Conservation (phyloP, 169 alveolate species). For the Sarcocystis neurona region DNA sequence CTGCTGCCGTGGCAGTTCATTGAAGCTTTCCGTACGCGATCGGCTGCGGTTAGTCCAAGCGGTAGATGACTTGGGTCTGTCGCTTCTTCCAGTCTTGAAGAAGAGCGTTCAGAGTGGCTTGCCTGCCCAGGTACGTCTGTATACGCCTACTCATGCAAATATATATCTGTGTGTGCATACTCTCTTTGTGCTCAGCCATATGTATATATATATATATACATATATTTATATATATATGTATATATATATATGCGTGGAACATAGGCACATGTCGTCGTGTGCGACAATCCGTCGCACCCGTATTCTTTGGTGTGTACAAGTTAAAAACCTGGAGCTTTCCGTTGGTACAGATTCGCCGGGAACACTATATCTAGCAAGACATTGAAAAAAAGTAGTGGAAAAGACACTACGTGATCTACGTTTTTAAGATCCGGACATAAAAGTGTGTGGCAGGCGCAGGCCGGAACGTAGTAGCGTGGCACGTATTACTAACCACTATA, state of each 20-base stretch:
- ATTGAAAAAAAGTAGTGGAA: too few relatives aligned
- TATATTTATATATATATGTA: not conserved
- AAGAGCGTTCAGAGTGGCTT: not conserved
- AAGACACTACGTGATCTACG: too few relatives aligned
- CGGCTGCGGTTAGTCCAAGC: constrained; percentile 14
- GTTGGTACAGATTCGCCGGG: too few relatives aligned
- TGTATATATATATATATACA: too few relatives aligned
- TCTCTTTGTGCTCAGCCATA: not conserved
- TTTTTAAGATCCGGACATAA: too few relatives aligned
- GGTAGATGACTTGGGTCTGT: not conserved
- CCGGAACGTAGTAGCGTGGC: too few relatives aligned
- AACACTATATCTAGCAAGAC: too few relatives aligned
- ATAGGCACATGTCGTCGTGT: not conserved
- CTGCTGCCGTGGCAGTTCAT: not conserved
- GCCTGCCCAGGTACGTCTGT: not conserved
- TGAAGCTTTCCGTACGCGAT: constrained; percentile 6
- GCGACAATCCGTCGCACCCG: too few relatives aligned
- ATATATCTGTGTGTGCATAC: not conserved
- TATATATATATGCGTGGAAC: not conserved
- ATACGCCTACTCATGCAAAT: not conserved
- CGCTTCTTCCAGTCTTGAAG: not conserved
- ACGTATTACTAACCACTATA: too few relatives aligned
- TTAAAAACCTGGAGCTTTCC: too few relatives aligned
- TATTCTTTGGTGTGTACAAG: too few relatives aligned
- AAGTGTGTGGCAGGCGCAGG: too few relatives aligned